Evolutionary conservation across 805 yeast genomes (phyloP).

Genomic region (Candida insectorum): DNA sequence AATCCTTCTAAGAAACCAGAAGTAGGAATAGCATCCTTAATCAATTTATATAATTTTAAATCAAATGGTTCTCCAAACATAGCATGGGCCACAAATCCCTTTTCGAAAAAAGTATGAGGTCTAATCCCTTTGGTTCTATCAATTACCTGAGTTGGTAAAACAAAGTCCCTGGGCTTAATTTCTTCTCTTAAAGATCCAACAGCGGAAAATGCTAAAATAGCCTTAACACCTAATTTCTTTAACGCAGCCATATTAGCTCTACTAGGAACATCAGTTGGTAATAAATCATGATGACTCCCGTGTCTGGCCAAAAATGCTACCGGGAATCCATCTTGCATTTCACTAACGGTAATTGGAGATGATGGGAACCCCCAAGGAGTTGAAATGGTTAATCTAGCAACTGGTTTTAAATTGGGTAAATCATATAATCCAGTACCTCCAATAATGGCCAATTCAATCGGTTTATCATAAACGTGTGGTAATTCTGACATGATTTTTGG

Average conservation of each 20-base stretch:
- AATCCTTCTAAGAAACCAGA: constrained; percentile 53
- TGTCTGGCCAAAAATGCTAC: constrained; percentile 95
- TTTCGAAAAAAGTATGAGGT: constrained; percentile 82
- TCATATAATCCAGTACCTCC: constrained; percentile 99
- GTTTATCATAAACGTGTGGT: constrained; percentile 57
- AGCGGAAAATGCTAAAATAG: constrained; percentile 89
- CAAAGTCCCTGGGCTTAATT: constrained; percentile 92
- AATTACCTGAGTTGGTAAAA: constrained; percentile 92
- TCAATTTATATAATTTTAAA: constrained; percentile 59
- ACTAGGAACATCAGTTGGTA: constrained; percentile 90
- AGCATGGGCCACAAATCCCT: constrained; percentile 95
- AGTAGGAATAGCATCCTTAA: constrained; percentile 47
- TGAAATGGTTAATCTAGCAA: constrained; percentile 73
- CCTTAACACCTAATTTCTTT: constrained; percentile 81
- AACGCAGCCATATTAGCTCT: constrained; percentile 95
- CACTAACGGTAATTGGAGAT: constrained; percentile 88
- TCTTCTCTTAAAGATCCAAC: constrained; percentile 92
- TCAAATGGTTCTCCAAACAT: constrained; percentile 98
- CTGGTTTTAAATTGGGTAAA: constrained; percentile 76
- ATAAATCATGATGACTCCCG: constrained; percentile 82
- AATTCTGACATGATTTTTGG: constrained; percentile 16
- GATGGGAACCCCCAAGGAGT: constrained; percentile 99
- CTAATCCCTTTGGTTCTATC: constrained; percentile 97
- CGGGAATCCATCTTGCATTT: constrained; percentile 69
- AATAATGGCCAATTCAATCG: constrained; percentile 81